Conservation (phyloP, 2,329 filamentous ascomycete species). For the Xylaria sp. region DNA sequence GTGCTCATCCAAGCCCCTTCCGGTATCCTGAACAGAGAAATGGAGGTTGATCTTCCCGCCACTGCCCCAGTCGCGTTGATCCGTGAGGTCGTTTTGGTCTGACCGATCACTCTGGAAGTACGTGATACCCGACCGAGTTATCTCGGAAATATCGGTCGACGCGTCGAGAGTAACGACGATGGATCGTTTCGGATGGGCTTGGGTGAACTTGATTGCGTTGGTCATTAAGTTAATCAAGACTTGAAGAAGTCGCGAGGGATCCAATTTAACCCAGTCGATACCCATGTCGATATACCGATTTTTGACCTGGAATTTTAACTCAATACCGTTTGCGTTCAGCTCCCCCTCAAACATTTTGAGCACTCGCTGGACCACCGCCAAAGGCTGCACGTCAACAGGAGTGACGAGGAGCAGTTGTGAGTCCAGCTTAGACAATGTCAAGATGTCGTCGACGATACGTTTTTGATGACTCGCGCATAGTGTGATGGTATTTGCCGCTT, state of each 20-base stretch:
- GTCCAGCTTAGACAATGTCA: conserved; percentile 72
- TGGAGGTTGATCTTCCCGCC: conserved; percentile 75
- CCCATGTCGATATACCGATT: conserved; percentile 68
- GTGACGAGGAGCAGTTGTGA: conserved; percentile 73
- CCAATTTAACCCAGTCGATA: conserved; percentile 74
- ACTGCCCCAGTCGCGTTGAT: conserved; percentile 70
- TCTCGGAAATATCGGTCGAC: conserved; percentile 56
- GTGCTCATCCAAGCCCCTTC: conserved; percentile 67
- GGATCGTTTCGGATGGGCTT: conserved; percentile 60
- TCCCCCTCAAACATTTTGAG: conserved; percentile 83
- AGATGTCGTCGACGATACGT: conserved; percentile 70
- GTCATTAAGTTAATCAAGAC: conserved; percentile 78
- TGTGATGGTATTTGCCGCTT: conserved; percentile 81
- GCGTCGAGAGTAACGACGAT: conserved; percentile 72
- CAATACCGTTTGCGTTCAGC: conserved; percentile 72
- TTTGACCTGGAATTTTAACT: conserved; percentile 71
- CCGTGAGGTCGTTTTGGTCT: conserved; percentile 52
- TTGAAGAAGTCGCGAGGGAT: conserved; percentile 76
- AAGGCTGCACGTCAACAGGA: conserved; percentile 71
- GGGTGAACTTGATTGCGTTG: conserved; percentile 69
- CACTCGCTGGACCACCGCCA: conserved; percentile 70
- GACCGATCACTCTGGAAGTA: conserved; percentile 56
- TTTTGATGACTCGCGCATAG: conserved; percentile 82
- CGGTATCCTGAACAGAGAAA: conserved; percentile 74
- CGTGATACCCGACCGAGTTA: conserved; percentile 47